Conservation (phyloP, 768 basidiomycete species). For the Hygrophorus russula region DNA sequence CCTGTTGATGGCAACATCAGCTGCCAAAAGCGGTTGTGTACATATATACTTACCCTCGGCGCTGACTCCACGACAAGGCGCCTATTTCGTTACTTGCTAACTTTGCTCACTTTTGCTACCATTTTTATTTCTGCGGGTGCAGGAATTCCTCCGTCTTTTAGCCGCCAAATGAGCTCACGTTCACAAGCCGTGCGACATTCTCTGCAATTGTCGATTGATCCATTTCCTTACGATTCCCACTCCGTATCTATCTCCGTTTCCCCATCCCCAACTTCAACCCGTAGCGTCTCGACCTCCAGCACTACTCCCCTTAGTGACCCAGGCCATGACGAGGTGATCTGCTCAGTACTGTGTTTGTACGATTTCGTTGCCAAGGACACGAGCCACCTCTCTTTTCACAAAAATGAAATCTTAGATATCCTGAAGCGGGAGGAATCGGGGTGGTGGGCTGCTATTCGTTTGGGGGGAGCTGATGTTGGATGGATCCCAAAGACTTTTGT, state of each 20-base stretch:
- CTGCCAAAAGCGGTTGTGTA: too few species aligned
- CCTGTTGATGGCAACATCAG: too few species aligned
- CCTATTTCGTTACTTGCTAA: too few species aligned
- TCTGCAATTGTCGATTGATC: constrained; percentile 28
- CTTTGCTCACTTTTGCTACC: too few species aligned
- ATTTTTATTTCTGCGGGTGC: neutral
- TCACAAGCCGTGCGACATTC: constrained; percentile 25
- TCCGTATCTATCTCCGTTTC: constrained; percentile 18
- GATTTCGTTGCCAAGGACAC: constrained; percentile 57
- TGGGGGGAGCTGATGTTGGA: constrained; percentile 40
- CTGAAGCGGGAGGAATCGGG: constrained; percentile 61
- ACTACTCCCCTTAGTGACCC: constrained; percentile 10
- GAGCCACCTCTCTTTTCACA: constrained; percentile 49
- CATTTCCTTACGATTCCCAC: constrained; percentile 20
- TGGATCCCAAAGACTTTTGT: constrained; percentile 76
- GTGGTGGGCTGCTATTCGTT: constrained; percentile 73
- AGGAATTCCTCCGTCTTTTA: neutral
- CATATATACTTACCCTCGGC: too few species aligned
- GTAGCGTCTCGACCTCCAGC: constrained; percentile 19
- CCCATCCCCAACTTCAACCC: constrained; percentile 23
- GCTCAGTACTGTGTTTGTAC: constrained; percentile 52
- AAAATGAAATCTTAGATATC: constrained; percentile 58
- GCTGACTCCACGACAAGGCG: too few species aligned
- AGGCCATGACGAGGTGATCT: constrained; percentile 23
- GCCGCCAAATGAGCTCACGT: constrained; percentile 20